Evolutionary conservation across 2,329 filamentous ascomycete species (phyloP).

Genomic region (Penicillium sp.): DNA sequence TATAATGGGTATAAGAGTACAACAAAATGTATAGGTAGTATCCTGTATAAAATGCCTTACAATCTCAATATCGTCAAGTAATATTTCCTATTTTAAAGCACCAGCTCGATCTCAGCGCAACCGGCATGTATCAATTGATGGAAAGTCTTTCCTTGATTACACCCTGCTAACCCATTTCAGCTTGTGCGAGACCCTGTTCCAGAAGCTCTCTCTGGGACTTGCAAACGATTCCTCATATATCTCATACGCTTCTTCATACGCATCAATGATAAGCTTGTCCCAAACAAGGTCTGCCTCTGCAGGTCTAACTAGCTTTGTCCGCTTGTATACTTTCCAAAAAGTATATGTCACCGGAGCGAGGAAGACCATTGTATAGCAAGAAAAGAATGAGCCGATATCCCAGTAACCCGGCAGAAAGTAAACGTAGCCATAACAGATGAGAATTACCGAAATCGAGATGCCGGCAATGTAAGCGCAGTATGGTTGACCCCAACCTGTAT

Average conservation of each 20-base stretch:
- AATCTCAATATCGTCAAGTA: no score
- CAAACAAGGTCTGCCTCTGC: conserved; percentile 66
- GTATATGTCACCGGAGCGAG: conserved; percentile 62
- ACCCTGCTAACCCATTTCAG: no score
- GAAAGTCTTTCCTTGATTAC: no score
- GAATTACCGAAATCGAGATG: conserved; percentile 64
- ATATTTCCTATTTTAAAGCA: no score
- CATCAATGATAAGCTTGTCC: conserved; percentile 65
- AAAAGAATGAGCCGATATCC: conserved; percentile 69
- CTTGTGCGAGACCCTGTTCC: no score
- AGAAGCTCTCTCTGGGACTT: no score
- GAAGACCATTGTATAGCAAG: conserved; percentile 69
- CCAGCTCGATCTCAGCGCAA: no score
- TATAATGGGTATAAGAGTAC: no score
- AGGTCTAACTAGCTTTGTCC: conserved; percentile 52
- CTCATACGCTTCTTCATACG: conserved; percentile 29
- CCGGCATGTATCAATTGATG: no score
- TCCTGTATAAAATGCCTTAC: no score
- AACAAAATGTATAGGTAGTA: no score
- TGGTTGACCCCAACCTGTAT: conserved; percentile 65
- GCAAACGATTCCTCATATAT: no score
- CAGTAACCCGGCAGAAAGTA: conserved; percentile 62
- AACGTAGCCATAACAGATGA: conserved; percentile 73
- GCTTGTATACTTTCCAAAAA: conserved; percentile 51
- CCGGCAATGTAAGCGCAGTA: conserved; percentile 64